Evolutionary conservation across 345 rosid species (phyloP).

Genomic region (Boechera retrofracta): DNA sequence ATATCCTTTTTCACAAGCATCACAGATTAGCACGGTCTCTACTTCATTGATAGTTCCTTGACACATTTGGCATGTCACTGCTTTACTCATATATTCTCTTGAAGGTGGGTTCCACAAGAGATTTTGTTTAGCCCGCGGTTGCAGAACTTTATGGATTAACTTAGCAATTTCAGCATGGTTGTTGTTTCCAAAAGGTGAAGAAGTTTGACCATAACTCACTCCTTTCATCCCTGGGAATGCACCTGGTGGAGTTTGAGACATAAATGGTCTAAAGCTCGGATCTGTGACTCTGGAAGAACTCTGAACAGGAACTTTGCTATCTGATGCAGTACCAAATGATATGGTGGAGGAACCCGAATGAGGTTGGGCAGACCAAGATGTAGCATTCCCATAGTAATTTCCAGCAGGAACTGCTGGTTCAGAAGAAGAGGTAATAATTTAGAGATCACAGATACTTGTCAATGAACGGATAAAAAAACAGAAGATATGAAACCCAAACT

Average conservation of each 20-base stretch:
- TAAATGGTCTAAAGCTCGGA: constrained; percentile 62
- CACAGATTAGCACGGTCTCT: constrained; percentile 85
- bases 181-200: constrained; percentile 56
- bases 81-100: constrained; percentile 90
- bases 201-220: constrained; percentile 55
- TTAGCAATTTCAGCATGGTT: constrained; percentile 77
- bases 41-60: constrained; percentile 70
- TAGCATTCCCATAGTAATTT: constrained; percentile 60
- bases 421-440: constrained; percentile 30
- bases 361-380: constrained; percentile 78
- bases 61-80: constrained; percentile 80
- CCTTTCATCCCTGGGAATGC: constrained; percentile 61
- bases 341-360: constrained; percentile 54
- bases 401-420: constrained; percentile 54
- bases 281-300: constrained; percentile 60
- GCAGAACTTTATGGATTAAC: constrained; percentile 72
- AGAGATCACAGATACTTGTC: constrained; percentile 2
- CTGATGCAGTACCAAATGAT: constrained; percentile 57
- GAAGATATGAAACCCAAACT: not conserved
- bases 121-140: constrained; percentile 68
- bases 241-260: constrained; percentile 58
- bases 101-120: constrained; percentile 97
- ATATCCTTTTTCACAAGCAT: constrained; percentile 94
- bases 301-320: constrained; percentile 58
- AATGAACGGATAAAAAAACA: not conserved